Evolutionary conservation across 257 asterid genomes (phyloP).

Genomic region (Marsdenia floribunda): DNA sequence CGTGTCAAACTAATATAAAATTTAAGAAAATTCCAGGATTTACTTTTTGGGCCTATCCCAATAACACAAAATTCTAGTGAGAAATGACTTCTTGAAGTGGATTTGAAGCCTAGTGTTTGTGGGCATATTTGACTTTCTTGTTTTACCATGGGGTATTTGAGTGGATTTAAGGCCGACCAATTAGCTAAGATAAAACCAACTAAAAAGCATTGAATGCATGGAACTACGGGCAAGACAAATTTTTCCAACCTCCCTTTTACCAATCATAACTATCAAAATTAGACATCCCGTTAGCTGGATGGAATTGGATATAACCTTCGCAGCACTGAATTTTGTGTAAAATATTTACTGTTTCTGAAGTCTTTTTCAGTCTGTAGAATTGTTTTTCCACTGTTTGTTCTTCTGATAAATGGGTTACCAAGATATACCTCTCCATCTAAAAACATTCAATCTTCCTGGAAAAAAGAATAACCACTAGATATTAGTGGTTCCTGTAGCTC

Average conservation of each 20-base stretch:
- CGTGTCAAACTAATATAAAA: not conserved
- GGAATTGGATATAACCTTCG: slow-evolving; percentile 2
- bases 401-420: slow-evolving; percentile 20
- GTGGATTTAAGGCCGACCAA: slow-evolving; percentile 18
- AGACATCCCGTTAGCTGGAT: slow-evolving; percentile 17
- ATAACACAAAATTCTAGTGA: not conserved
- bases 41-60: slow-evolving; percentile 5
- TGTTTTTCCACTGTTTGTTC: slow-evolving; percentile 17
- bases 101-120: not conserved
- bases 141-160: not conserved
- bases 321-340: slow-evolving; percentile 9
- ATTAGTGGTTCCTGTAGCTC: slow-evolving; percentile 62
- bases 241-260: slow-evolving; percentile 18
- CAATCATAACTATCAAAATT: slow-evolving; percentile 1
- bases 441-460: slow-evolving; percentile 52
- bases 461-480: slow-evolving; percentile 61
- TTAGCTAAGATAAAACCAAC: slow-evolving; percentile 21
- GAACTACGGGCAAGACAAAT: slow-evolving; percentile 11
- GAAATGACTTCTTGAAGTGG: not conserved
- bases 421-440: slow-evolving; percentile 23
- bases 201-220: slow-evolving; percentile 13
- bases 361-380: slow-evolving; percentile 29
- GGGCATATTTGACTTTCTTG: not conserved
- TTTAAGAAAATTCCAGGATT: not conserved
- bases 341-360: slow-evolving; percentile 22